Base-by-base conservation (phyloP, 2,329 filamentous ascomycete genomes). In the Phyllosticta citrichinensis region DNA sequence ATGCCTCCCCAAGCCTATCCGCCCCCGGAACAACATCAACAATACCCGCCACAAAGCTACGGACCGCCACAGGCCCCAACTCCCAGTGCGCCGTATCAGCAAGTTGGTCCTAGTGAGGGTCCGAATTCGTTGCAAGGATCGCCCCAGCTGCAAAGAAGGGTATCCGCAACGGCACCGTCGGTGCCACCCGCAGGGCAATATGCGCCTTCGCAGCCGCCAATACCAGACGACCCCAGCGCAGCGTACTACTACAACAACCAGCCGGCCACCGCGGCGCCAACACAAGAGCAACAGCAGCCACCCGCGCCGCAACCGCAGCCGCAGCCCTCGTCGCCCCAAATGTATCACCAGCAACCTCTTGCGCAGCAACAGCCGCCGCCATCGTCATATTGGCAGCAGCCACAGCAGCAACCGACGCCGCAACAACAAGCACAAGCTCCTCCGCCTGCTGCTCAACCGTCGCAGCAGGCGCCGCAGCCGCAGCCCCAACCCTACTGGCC, bases 41-140 rank as follows among this genome's bases (percentile, higher is more conserved):
- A 71, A 55, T 71, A 71, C 60, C 63, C 71, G 30, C 74, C 73
- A 52, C 70, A 70, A 9, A 73, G 68, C 22, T 70, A 69, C 60
- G 55, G 51, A 9, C 51, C 55, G 12, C 62, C 64, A 14, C 55
- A 64, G 40, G 63, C 63, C 58, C 66, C 66, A 20, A 65, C 68
- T 11, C 64, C 68, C 4, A 70, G 63, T 53, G 64, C 64, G 6
- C 62, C 67, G 1, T 71, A 73, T 62, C 67, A 64, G 52, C 60
- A 72, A 59, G 65, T 66, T n/a, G 66, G 70, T 11, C 65, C 69
- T 2, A 58, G 63, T 8, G 63, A 66, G 3, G 56, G 53, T 6
- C 73, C 72, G 51, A 73, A 71, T n/a, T 71, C 71, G 52, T 63
- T 74, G 3, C 73, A 74, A 62, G 72, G 70, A 20, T 74, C 72